A percentile compares a stretch with the other conserved stretches of the same genome.
phyloP scores from a whole-genome alignment of 345 rosid genomes.

The Gossypium ekmanianum region DNA sequence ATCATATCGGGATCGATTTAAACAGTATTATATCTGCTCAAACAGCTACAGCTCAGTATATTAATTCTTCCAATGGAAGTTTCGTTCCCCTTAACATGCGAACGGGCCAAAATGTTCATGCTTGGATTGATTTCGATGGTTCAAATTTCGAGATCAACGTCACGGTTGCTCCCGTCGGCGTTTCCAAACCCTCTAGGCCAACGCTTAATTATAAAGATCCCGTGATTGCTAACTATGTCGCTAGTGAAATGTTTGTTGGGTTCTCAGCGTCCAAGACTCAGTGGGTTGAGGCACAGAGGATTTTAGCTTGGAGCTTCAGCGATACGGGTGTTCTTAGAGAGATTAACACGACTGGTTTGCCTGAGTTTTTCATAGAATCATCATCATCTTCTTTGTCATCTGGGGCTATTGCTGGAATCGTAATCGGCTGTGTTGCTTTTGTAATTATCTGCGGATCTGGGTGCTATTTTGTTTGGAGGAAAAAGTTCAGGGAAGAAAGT shows the following conservation, averaged over 20 bases:
- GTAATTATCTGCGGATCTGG: constrained; percentile 31
- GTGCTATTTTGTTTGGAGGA: constrained; percentile 44
- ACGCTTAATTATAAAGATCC: constrained; percentile 54
- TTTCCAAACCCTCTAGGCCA: constrained; percentile 51
- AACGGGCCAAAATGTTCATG: constrained; percentile 62
- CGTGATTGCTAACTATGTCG: constrained; percentile 64
- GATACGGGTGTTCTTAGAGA: constrained; percentile 55
- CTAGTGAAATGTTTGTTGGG: constrained; percentile 71
- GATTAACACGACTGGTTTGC: constrained; percentile 62
- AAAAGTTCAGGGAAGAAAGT: constrained; percentile 35
- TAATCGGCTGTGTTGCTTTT: constrained; percentile 45
- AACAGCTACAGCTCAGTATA: constrained; percentile 49
- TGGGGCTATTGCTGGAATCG: constrained; percentile 67
- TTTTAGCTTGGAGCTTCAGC: constrained; percentile 87
- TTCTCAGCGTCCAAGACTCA: constrained; percentile 71
- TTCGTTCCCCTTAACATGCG: constrained; percentile 60
- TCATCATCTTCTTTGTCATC: constrained; percentile 49
- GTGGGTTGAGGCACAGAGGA: constrained; percentile 66
- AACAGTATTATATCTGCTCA: constrained; percentile 44
- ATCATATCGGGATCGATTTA: constrained; percentile 75
- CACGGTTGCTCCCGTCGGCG: constrained; percentile 64
- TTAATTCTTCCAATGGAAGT: constrained; percentile 41
- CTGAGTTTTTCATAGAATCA: constrained; percentile 39
- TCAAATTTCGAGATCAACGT: constrained; percentile 61
- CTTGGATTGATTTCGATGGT: constrained; percentile 88